Base-by-base conservation (phyloP, 495 filamentous ascomycete genomes). In the Tuber indicum region DNA sequence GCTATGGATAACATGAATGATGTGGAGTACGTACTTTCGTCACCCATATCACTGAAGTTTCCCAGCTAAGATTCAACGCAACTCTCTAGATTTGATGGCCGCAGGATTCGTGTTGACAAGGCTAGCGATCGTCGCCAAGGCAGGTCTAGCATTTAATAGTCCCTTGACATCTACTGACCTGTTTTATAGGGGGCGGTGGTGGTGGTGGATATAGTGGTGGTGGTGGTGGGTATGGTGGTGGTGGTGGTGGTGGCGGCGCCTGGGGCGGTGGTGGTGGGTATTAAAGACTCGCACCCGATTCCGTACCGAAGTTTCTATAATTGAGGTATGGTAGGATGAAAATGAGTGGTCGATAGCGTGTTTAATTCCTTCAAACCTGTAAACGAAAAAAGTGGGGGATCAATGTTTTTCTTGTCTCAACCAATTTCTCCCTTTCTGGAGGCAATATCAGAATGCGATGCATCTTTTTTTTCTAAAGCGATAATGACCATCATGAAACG, bases 41-140 rank as follows among this genome's bases (percentile, higher is more conserved):
- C 46, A 45, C 71, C 72, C 66, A 36, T 21, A 46, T 62, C 36
- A 23, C 19, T n/a, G 21, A 45, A 36, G 45, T 74, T 83, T 26
- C 26, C 26, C 5, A 36, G 26, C 58, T 66, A 66, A 66, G 26
- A 26, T 36, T 62, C 58, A 66, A 66, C 32, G 12, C 26, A 32
- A 32, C 26, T 21, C 45, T 47, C 10, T 81, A 99, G 96, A 82
- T 98, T 99, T 83, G 96, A 99, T 86, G 96, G 96, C 71, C 94
- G 96, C 75, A 89, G 88, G 74, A 98, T 99, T 82, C 94, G 96
- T 76, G 96, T 99, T 71, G 96, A 98, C 87, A 97, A 93, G 84
- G 96, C 96, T 72, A 94, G 93, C 70, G 94, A 98, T 84, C 81
- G 83, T 76, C 75, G 83, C 47, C 72, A 75, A 72, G 76, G 78